phyloP scores from a whole-genome alignment of 495 filamentous ascomycete species.

The Amorphotheca resinae region DNA sequence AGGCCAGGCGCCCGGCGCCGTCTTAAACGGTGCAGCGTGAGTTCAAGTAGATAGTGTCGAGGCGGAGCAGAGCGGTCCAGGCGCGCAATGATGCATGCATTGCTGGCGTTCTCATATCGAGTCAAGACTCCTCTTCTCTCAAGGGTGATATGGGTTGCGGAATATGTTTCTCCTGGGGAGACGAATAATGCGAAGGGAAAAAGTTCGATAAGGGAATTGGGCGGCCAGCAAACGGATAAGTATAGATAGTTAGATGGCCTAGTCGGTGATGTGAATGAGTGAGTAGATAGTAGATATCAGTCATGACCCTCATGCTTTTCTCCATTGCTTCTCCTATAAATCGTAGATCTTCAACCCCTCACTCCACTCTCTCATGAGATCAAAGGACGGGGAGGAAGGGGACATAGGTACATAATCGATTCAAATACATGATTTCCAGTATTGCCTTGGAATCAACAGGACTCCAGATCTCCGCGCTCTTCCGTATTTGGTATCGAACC shows the following conservation, averaged over 20 bases:
- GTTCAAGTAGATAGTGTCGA: neutral
- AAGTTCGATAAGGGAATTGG: neutral
- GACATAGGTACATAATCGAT: too few species aligned
- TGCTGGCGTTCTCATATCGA: neutral
- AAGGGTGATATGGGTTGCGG: neutral
- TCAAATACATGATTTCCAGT: too few species aligned
- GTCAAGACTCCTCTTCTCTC: neutral
- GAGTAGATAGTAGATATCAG: slow-evolving; percentile 6
- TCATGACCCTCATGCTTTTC: too few species aligned
- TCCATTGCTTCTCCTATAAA: too few species aligned
- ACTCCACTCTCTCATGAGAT: too few species aligned
- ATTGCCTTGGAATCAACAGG: too few species aligned
- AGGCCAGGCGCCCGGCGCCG: slow-evolving; percentile 1
- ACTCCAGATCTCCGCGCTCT: too few species aligned
- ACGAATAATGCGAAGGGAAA: neutral
- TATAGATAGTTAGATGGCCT: slow-evolving; percentile 8
- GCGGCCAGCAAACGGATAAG: neutral
- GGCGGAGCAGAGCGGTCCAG: neutral
- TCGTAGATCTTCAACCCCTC: too few species aligned
- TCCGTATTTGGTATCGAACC: too few species aligned
- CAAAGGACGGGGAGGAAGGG: too few species aligned
- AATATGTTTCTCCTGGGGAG: neutral
- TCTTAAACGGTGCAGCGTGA: slow-evolving; percentile 14
- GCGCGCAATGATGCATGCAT: neutral
- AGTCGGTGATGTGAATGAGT: slow-evolving; percentile 1